Percentiles rank a stretch among this genome's conserved stretches.
phyloP scores from a whole-genome alignment of 2,329 filamentous ascomycete genomes.

The Aspergillus melleus region DNA sequence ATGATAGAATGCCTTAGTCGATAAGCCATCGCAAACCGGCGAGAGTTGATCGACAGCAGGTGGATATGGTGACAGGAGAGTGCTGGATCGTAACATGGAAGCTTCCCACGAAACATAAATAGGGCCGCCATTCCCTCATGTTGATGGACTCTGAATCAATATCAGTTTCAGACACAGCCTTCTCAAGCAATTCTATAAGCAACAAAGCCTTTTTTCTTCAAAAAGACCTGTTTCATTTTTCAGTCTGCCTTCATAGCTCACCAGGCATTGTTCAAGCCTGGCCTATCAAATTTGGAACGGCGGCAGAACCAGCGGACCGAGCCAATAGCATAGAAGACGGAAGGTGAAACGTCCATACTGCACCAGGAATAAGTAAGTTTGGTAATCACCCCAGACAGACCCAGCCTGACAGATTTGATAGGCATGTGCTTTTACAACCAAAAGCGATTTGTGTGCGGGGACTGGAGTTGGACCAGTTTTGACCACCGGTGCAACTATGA shows the following conservation, averaged over 20 bases:
- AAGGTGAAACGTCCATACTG: slow-evolving; percentile 37
- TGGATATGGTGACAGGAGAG: slow-evolving; percentile 23
- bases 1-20: slow-evolving; percentile 31
- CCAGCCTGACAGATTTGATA: slow-evolving; percentile 35
- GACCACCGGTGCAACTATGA: slow-evolving; percentile 90
- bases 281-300: slow-evolving; percentile 36
- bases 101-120: slow-evolving; percentile 42
- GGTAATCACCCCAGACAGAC: slow-evolving; percentile 20
- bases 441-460: slow-evolving; percentile 79
- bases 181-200: slow-evolving; percentile 23
- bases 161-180: slow-evolving; percentile 32
- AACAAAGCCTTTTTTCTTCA: slow-evolving; percentile 17
- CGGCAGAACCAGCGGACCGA: slow-evolving; percentile 24
- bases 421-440: slow-evolving; percentile 96
- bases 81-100: slow-evolving; percentile 25
- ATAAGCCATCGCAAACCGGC: slow-evolving; percentile 35
- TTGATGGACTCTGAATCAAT: slow-evolving; percentile 29
- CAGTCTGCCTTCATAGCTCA: slow-evolving; percentile 20
- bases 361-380: slow-evolving; percentile 35
- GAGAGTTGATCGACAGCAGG: slow-evolving; percentile 33
- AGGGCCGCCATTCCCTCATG: slow-evolving; percentile 30
- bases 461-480: slow-evolving; percentile 95
- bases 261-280: slow-evolving; percentile 26
- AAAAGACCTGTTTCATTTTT: slow-evolving; percentile 25
- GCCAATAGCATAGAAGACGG: slow-evolving; percentile 33